Conservation (phyloP, 495 filamentous ascomycete genomes). For the Penicillium longicatenatum region DNA sequence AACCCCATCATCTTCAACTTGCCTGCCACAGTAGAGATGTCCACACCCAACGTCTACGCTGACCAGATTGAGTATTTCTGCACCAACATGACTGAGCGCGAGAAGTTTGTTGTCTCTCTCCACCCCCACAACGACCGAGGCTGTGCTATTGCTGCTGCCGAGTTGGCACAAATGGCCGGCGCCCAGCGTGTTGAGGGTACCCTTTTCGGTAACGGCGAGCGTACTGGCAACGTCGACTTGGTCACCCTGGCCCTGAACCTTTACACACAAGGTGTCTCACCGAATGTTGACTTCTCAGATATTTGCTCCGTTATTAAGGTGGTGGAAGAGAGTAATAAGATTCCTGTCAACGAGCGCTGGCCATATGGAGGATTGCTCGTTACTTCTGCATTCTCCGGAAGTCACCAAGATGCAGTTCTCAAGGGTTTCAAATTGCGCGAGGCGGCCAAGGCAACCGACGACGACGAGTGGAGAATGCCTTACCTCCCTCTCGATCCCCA, state of each 20-base stretch:
- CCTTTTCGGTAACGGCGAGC: constrained; percentile 93
- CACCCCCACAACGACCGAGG: constrained; percentile 96
- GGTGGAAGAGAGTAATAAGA: constrained; percentile 92
- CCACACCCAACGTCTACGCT: constrained; percentile 94
- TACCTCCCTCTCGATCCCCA: constrained; percentile 93
- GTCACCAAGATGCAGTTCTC: constrained; percentile 95
- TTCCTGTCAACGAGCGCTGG: constrained; percentile 84
- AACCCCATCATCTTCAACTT: constrained; percentile 97
- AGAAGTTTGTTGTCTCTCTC: constrained; percentile 79
- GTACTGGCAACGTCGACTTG: constrained; percentile 95
- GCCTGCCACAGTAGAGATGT: constrained; percentile 93
- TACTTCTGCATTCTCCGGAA: constrained; percentile 16
- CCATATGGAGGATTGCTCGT: constrained; percentile 89
- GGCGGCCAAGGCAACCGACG: constrained; percentile 54
- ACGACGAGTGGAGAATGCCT: constrained; percentile 72
- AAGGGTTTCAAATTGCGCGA: constrained; percentile 86
- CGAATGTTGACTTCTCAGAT: constrained; percentile 89
- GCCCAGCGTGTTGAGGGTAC: constrained; percentile 94
- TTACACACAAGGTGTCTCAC: constrained; percentile 91
- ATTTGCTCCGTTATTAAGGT: constrained; percentile 84
- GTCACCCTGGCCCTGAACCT: constrained; percentile 95
- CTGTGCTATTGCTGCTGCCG: constrained; percentile 84
- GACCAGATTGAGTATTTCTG: constrained; percentile 98
- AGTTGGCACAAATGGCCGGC: constrained; percentile 96
- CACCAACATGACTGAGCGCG: constrained; percentile 71